phyloP scores from a whole-genome alignment of 805 yeast species.

The Lipomyces mesembrius region DNA sequence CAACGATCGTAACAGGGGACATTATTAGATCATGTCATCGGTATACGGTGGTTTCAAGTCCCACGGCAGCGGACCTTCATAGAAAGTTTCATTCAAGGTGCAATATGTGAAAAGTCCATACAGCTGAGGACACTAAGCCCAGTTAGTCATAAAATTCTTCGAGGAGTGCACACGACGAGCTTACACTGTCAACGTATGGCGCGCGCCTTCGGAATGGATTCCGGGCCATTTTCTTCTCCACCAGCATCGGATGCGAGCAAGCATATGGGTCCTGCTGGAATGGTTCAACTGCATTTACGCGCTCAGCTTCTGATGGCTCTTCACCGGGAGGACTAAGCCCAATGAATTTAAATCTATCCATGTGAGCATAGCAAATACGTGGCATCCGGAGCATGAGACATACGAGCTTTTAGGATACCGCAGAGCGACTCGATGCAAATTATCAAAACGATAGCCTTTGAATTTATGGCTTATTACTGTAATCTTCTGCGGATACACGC shows the following conservation, averaged over 20 bases:
- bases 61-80: constrained; percentile 37
- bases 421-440: constrained; percentile 39
- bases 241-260: constrained; percentile 30
- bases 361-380: neutral
- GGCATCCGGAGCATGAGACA: neutral
- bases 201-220: constrained; percentile 39
- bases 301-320: constrained; percentile 30
- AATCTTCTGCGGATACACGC: constrained; percentile 56
- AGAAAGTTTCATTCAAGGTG: constrained; percentile 25
- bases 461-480: constrained; percentile 77
- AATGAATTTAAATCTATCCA: constrained; percentile 24
- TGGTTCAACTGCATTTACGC: constrained; percentile 32
- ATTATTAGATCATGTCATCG: constrained; percentile 6
- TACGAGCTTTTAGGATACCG: constrained; percentile 32
- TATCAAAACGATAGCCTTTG: constrained; percentile 61
- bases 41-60: constrained; percentile 14
- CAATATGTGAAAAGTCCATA: constrained; percentile 31
- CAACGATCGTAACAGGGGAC: neutral
- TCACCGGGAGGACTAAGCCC: constrained; percentile 38
- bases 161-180: neutral
- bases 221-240: constrained; percentile 32
- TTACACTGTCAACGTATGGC: constrained; percentile 33
- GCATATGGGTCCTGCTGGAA: constrained; percentile 39
- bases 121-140: constrained; percentile 37
- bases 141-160: neutral